Conservation (phyloP, 225 moss, liverwort and hornwort species). For the Climacium dendroides region DNA sequence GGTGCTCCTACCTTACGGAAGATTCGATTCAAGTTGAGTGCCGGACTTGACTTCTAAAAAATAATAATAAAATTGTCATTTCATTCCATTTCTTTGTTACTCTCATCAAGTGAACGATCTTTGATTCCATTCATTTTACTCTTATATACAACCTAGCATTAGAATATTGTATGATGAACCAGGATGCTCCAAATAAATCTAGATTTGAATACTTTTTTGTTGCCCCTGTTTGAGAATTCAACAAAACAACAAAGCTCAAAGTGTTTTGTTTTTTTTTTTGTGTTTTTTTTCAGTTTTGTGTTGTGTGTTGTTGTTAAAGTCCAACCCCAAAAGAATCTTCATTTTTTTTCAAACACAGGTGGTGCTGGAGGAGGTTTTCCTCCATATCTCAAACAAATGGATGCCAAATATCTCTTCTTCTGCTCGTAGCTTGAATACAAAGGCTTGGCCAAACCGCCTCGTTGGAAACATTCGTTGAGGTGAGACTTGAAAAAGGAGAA, state of each 20-base stretch:
- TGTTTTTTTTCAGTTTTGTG: too few species aligned
- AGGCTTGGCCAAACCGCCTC: constrained; percentile 56
- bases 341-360: constrained; percentile 43
- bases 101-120: neutral
- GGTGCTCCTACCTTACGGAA: too few species aligned
- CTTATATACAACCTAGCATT: neutral
- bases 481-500: constrained; percentile 59
- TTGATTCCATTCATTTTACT: neutral
- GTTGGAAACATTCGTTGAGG: constrained; percentile 29
- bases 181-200: neutral
- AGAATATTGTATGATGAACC: neutral
- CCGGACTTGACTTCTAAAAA: neutral
- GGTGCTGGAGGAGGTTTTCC: constrained; percentile 41
- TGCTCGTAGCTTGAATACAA: constrained; percentile 50
- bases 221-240: neutral
- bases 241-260: too few species aligned
- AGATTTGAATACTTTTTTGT: neutral
- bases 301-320: too few species aligned
- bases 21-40: neutral
- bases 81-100: neutral
- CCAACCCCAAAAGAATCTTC: neutral
- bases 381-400: constrained; percentile 49
- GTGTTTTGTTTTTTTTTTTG: too few species aligned
- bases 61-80: neutral
- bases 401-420: constrained; percentile 55